A percentile compares a stretch with the other conserved stretches of the same genome.
Evolutionary conservation across 2,329 filamentous ascomycete genomes (phyloP).

Genomic region (Botryotinia convoluta): DNA sequence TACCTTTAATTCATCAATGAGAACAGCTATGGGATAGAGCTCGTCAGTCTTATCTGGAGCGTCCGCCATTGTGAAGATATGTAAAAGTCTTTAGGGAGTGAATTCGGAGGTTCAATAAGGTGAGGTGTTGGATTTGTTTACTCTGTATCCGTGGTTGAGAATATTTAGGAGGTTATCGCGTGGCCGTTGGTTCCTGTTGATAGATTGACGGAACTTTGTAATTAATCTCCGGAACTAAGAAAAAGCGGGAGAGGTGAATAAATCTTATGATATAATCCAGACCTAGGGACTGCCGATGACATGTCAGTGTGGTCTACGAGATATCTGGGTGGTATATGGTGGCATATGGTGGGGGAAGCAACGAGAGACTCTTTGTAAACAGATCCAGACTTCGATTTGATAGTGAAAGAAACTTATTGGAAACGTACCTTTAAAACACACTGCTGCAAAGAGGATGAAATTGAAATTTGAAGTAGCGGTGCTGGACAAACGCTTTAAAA

Average conservation of each 20-base stretch:
- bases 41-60: conserved; percentile 89
- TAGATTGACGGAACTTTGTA: conserved; percentile 20
- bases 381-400: background rate
- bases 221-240: conserved; percentile 10
- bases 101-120: conserved; percentile 35
- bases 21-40: conserved; percentile 98
- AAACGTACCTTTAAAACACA: conserved; percentile 8
- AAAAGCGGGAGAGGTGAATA: background rate
- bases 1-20: conserved; percentile 99
- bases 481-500: background rate
- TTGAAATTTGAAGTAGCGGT: conserved; percentile 4
- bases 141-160: conserved; percentile 28
- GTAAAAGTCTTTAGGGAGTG: conserved; percentile 33
- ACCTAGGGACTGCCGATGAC: conserved; percentile 2
- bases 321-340: background rate
- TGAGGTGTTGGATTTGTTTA: conserved; percentile 37
- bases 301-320: conserved; percentile 1
- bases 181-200: conserved; percentile 28
- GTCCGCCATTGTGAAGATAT: conserved; percentile 73
- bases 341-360: conserved; percentile 4
- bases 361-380: conserved; percentile 12
- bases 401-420: background rate
- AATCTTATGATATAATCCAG: conserved; percentile 11
- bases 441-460: background rate
- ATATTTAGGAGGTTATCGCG: conserved; percentile 33